A percentile compares a stretch with the other conserved stretches of the same genome.
Evolutionary conservation across 768 basidiomycete genomes (phyloP).

Genomic region (Gloeophyllum trabeum): DNA sequence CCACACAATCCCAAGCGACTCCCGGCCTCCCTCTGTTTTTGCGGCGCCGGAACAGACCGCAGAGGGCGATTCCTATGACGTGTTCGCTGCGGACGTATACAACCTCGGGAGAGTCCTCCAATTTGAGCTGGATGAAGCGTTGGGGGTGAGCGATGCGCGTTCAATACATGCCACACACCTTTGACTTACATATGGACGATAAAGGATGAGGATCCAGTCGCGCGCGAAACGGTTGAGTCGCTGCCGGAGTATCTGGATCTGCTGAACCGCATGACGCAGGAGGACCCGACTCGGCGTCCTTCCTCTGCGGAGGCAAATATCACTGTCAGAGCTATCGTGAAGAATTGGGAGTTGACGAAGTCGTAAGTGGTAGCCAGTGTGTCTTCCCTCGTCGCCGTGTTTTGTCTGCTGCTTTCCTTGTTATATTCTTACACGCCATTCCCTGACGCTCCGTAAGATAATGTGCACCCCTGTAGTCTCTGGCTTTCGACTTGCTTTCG

Average conservation of each 20-base stretch:
- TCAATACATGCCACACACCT: not conserved
- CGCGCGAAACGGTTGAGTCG: not conserved
- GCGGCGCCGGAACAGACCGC: not conserved
- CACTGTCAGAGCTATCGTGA: too few species aligned
- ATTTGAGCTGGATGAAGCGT: not conserved
- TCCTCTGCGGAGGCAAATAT: not conserved
- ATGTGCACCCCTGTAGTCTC: too few species aligned
- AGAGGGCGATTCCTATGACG: not conserved
- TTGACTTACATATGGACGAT: not conserved
- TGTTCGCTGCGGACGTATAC: not conserved
- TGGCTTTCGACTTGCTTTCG: too few species aligned
- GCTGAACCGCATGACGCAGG: not conserved
- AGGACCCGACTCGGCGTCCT: not conserved
- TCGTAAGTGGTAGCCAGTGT: too few species aligned
- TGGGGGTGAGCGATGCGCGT: not conserved
- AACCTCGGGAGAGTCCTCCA: not conserved
- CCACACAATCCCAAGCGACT: not conserved
- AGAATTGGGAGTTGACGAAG: too few species aligned
- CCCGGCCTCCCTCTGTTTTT: not conserved
- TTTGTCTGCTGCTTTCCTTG: too few species aligned
- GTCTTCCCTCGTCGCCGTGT: too few species aligned
- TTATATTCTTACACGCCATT: too few species aligned
- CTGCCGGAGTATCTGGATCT: not conserved
- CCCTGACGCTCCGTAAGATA: too few species aligned
- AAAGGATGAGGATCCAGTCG: not conserved